Base-by-base conservation (phyloP, 768 basidiomycete species). In the Phlebiopsis gigantea region DNA sequence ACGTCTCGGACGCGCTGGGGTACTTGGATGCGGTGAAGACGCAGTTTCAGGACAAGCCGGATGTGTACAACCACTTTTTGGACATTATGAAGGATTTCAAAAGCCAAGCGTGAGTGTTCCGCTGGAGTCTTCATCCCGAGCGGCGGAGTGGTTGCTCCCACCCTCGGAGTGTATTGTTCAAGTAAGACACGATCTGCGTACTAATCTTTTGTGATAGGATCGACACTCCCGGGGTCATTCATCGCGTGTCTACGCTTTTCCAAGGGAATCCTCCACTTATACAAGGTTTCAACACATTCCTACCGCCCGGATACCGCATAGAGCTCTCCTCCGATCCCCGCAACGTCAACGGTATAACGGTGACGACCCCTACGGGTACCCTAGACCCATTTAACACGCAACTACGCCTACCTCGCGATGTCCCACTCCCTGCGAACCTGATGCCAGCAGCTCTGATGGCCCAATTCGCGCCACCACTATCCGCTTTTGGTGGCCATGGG, bases 71-170 rank as follows among this genome's bases (percentile, higher is more conserved):
- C 69, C 81, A 87, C 62, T 93, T 94, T 68, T 72, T 95, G 71
- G 93, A 96, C 70, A 95, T 97, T 68, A 97, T 97, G 97, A 98
- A 98, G 77, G 95, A 98, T 69, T 99, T 99, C 72, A 99, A 99
- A 76, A 92, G 93, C 66, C 92, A 96, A 73, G 77, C 75, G 90
- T 93, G 71, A 75, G 91, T 81, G 21, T 26, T 50, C 24, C 28
- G n/a, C 50, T 28, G 21, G 24, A 17, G n/a, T n/a, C n/a, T n/a
- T 10, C 34, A 17, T 10, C 12, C 34, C 12, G 34, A 14, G 34
- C 34, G 34, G 12, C 34, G 34, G 34, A 39, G 34, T 39, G 34
- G 12, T 39, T 8, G 9, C 2, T 12, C 34, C 34, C 12, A 10
- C 34, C 34, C 34, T 39, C 34, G 34, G 34, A 39, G 39, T 50